Percentiles rank a stretch among this genome's conserved stretches.
These are phyloP conservation scores for Yamadazyma jaroonii DNA, from an alignment of 1,139 yeast genomes.

Conservation along the genomic window DNA sequence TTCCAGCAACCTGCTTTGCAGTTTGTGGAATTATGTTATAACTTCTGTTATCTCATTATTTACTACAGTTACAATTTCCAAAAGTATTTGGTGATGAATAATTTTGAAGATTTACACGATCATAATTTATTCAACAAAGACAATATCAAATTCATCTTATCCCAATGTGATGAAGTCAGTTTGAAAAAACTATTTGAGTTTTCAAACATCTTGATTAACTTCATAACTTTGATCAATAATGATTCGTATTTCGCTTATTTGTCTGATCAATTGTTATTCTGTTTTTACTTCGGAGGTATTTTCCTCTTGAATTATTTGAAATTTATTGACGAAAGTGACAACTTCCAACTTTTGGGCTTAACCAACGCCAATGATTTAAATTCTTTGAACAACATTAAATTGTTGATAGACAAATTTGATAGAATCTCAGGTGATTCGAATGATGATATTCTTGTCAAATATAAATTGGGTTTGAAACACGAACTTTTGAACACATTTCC, in stretches of 20 bases:
- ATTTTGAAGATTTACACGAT: conserved; percentile 8
- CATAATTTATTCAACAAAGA: conserved; percentile 20
- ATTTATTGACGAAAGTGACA: conserved; percentile 9
- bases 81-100: conserved; percentile 14
- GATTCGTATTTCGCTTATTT: conserved; percentile 66
- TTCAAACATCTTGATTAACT: conserved; percentile 43
- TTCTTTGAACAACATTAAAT: conserved; percentile 15
- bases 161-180: conserved; percentile 19
- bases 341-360: conserved; percentile 9
- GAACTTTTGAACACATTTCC: conserved; percentile 12
- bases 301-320: conserved; percentile 33
- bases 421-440: conserved; percentile 29
- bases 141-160: conserved; percentile 23
- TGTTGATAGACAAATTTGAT: conserved; percentile 29
- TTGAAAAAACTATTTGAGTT: conserved; percentile 27
- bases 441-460: conserved; percentile 29
- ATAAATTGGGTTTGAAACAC: conserved; percentile 23
- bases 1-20: conserved; percentile 74
- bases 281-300: conserved; percentile 50
- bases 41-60: conserved; percentile 59
- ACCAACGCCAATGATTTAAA: conserved; percentile 10
- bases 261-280: conserved; percentile 65
- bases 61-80: conserved; percentile 29
- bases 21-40: conserved; percentile 72
- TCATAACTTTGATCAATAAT: conserved; percentile 42